Evolutionary conservation across 2,329 filamentous ascomycete genomes (phyloP).

Genomic region (Huntiella bhutanensis): DNA sequence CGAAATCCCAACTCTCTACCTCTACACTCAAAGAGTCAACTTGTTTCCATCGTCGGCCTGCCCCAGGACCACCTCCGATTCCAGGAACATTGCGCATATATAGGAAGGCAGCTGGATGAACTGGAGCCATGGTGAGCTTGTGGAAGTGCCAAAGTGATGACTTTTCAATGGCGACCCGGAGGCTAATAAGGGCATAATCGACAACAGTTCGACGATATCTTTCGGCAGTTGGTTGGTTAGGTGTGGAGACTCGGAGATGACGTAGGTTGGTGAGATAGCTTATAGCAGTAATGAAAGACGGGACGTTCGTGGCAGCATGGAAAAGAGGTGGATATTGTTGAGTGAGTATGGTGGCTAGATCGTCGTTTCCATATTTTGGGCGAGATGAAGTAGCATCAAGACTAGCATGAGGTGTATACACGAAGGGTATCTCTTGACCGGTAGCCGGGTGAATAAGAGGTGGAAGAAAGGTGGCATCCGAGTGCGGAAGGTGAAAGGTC

Average conservation of each 20-base stretch:
- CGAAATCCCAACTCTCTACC: slow-evolving; percentile 52
- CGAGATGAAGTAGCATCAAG: slow-evolving; percentile 40
- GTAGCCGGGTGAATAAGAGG: slow-evolving; percentile 64
- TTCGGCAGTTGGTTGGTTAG: slow-evolving; percentile 48
- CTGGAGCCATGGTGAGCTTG: slow-evolving; percentile 51
- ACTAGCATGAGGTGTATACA: slow-evolving; percentile 61
- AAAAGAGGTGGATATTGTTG: slow-evolving; percentile 79
- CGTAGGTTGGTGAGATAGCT: slow-evolving; percentile 47
- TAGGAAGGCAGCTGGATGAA: slow-evolving; percentile 58
- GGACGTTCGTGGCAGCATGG: slow-evolving; percentile 73
- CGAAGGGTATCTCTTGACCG: slow-evolving; percentile 59
- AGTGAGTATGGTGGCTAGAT: slow-evolving; percentile 63
- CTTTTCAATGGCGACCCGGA: slow-evolving; percentile 67
- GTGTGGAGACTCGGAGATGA: slow-evolving; percentile 60
- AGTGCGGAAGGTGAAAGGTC: slow-evolving; percentile 60
- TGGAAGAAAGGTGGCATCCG: slow-evolving; percentile 59
- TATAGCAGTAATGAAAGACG: slow-evolving; percentile 63
- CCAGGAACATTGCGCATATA: slow-evolving; percentile 60
- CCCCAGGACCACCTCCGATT: slow-evolving; percentile 55
- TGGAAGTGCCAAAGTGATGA: slow-evolving; percentile 45
- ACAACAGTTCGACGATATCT: slow-evolving; percentile 60
- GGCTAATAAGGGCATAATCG: slow-evolving; percentile 74
- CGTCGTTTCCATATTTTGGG: slow-evolving; percentile 62
- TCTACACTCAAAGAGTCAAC: slow-evolving; percentile 55
- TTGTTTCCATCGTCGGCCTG: slow-evolving; percentile 55